These are phyloP conservation scores for Paecilomyces dactylethromorphus DNA, from an alignment of 2,329 filamentous ascomycete genomes.

Conservation along the genomic window DNA sequence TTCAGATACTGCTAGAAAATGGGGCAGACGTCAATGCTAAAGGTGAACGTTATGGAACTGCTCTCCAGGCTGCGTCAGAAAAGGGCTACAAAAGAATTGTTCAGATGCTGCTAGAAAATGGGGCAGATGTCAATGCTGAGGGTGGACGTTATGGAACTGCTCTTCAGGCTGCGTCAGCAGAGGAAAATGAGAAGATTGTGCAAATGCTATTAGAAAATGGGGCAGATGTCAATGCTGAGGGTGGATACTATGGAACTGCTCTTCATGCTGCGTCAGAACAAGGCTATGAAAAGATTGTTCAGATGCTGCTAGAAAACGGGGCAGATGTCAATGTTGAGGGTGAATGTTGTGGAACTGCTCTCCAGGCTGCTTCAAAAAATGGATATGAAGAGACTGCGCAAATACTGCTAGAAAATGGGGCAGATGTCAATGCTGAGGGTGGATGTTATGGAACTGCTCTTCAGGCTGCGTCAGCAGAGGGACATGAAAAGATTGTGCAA, in stretches of 20 bases:
- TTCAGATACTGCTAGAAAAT: background rate
- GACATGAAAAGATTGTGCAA: background rate
- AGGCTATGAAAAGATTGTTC: background rate
- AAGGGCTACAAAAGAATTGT: background rate
- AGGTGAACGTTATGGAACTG: background rate
- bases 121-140: background rate
- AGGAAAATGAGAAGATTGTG: background rate
- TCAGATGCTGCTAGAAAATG: background rate
- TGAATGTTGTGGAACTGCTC: constrained; percentile 3
- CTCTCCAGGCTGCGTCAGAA: background rate
- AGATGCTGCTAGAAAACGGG: background rate
- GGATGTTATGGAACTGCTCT: constrained; percentile 3
- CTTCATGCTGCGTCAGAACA: background rate
- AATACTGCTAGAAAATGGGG: background rate
- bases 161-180: background rate
- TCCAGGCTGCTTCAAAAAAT: background rate
- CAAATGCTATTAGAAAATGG: background rate
- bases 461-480: too few relatives aligned
- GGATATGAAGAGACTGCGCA: background rate
- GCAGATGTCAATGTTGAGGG: constrained; percentile 10
- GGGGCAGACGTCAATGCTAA: background rate
- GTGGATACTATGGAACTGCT: background rate
- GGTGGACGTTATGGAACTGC: background rate
- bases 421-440: constrained; percentile 9
- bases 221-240: background rate